Base-by-base conservation (phyloP, 1,139 yeast species). In the Kodamaea fungicola region DNA sequence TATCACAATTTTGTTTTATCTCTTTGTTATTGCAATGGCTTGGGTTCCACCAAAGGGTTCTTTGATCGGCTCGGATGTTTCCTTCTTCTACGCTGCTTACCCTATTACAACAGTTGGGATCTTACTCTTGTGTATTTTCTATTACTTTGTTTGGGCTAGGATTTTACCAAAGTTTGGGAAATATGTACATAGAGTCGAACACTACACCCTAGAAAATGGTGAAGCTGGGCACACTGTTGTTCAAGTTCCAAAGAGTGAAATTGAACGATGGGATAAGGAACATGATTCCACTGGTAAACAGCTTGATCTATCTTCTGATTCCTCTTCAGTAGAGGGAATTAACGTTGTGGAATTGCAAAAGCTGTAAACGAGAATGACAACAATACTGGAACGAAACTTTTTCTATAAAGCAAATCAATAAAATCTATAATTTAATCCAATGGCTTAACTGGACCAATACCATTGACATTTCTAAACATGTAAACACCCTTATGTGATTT, bases 381-480 rank as follows among this genome's bases (percentile, higher is more conserved):
- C 3, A 16, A 16, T 16, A 16, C 3, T 16, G 19, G 19, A 16
- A 16, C 19, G 19, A 16, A 16, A 16, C 19, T 16, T 16, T 30
- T 12, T 8, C 8, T 31, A 19, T 22, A 8, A 23, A 8, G 9
- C 7, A 16, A 12, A 12, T 32, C 9, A 7, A 9, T 13, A 24
- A 8, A 12, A 29, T 13, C 30, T 10, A 26, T 24, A 23, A 13
- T 9, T 34, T 38, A 45, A 39, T 47, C 50, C 32, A 30, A 43
- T 33, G 52, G 52, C 44, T 44, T 47, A 26, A 49, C 51, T 23
- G 37, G 33, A 44, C 83, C 83, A 32, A 63, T 47, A 29, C 72
- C 71, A 52, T 78, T 78, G 46, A 60, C 51, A 54, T 78, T 78
- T 67, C 83, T 74, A 51, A 61, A 78, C 83, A 78, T 78, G 64